phyloP scores from a whole-genome alignment of 2,329 filamentous ascomycete species.

The Aspergillus sp. region DNA sequence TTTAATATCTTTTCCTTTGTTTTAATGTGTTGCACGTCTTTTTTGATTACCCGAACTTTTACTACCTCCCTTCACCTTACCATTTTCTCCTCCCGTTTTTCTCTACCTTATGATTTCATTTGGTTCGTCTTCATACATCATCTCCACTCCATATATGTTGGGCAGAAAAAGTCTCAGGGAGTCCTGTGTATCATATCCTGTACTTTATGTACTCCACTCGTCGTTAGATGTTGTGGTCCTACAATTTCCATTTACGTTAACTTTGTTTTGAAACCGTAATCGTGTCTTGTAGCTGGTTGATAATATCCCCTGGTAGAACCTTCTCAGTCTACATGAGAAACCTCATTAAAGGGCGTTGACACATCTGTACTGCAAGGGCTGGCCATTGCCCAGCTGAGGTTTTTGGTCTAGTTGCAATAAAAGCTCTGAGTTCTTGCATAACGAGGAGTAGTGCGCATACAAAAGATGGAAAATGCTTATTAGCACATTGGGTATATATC shows the following conservation, averaged over 20 bases:
- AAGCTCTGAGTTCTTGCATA: no score
- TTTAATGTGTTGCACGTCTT: conserved; percentile 26
- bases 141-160: conserved; percentile 27
- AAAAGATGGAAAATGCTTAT: no score
- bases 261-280: conserved; percentile 6
- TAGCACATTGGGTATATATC: neutral
- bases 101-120: conserved; percentile 5
- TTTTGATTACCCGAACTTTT: conserved; percentile 10
- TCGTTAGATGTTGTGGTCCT: conserved; percentile 9
- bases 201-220: conserved; percentile 16
- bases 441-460: no score
- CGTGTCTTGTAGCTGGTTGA: neutral
- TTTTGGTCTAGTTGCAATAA: no score
- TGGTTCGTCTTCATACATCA: conserved; percentile 13
- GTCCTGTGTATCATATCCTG: conserved; percentile 29
- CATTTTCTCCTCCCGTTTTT: conserved; percentile 5
- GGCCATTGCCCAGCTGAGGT: no score
- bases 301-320: no score
- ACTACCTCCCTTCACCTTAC: conserved; percentile 11
- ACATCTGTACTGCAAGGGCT: no score
- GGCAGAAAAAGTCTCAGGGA: conserved; percentile 25
- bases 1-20: conserved; percentile 14
- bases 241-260: conserved; percentile 14
- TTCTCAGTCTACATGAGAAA: no score
- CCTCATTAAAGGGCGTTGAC: no score